A percentile compares a stretch with the other conserved stretches of the same genome.
Conservation (phyloP, 1,284 basidiomycete species). For the Sporisorium iseilematis-ciliati region DNA sequence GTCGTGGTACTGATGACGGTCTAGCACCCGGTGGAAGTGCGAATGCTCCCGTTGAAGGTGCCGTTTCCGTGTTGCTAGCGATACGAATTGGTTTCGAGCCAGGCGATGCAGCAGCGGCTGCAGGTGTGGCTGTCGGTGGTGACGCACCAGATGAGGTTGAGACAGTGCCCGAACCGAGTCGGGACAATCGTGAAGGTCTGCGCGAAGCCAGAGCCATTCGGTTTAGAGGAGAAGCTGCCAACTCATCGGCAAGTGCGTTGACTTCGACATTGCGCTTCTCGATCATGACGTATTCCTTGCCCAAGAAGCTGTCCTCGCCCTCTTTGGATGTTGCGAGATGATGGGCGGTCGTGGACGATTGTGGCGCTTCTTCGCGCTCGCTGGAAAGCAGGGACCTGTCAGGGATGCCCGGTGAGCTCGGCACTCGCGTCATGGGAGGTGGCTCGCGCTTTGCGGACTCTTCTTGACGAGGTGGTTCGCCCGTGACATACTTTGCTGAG, state of each 20-base stretch:
- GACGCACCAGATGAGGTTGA: slow-evolving; percentile 23
- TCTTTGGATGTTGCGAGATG: slow-evolving; percentile 14
- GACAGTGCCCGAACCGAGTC: slow-evolving; percentile 37
- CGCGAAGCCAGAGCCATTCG: slow-evolving; percentile 33
- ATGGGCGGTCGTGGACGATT: background rate
- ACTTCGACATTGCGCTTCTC: slow-evolving; percentile 75
- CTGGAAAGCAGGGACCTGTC: slow-evolving; percentile 18
- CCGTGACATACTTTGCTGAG: slow-evolving; percentile 48
- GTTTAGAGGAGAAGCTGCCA: slow-evolving; percentile 49
- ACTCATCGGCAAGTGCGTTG: slow-evolving; percentile 74
- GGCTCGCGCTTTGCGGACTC: slow-evolving; percentile 18
- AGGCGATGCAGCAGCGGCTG: slow-evolving; percentile 10
- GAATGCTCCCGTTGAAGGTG: slow-evolving; percentile 48
- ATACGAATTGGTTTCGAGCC: slow-evolving; percentile 29
- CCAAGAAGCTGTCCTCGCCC: slow-evolving; percentile 63
- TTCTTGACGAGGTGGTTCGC: slow-evolving; percentile 29
- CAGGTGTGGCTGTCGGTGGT: slow-evolving; percentile 16
- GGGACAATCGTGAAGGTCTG: slow-evolving; percentile 50
- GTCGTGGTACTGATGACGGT: slow-evolving; percentile 43
- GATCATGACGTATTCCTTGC: slow-evolving; percentile 74
- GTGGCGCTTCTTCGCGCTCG: slow-evolving; percentile 14
- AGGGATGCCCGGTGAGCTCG: slow-evolving; percentile 37
- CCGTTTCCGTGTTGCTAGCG: slow-evolving; percentile 15
- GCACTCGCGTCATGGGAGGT: slow-evolving; percentile 17
- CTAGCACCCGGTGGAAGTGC: slow-evolving; percentile 56